phyloP scores from a whole-genome alignment of 1,139 yeast genomes.

The Yamadazyma dendronema region DNA sequence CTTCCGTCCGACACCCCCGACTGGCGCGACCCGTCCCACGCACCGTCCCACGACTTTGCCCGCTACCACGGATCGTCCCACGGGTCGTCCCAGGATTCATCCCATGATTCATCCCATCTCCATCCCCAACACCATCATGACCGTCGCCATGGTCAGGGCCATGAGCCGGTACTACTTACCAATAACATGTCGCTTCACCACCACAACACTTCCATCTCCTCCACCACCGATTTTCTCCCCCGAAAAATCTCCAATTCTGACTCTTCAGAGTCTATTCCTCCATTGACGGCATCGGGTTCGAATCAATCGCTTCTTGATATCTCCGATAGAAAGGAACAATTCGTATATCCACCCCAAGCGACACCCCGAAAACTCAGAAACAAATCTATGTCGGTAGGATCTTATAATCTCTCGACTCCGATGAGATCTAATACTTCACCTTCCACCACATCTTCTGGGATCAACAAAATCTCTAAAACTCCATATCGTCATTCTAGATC shows the following conservation, averaged over 20 bases:
- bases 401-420: constrained; percentile 23
- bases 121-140: not conserved
- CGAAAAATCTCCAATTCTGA: constrained; percentile 20
- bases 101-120: not conserved
- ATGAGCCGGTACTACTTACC: not conserved
- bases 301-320: constrained; percentile 29
- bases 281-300: constrained; percentile 42
- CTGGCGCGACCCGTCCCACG: no score
- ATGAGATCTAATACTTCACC: constrained; percentile 16
- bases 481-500: constrained; percentile 19
- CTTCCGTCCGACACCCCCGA: no score
- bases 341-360: constrained; percentile 14
- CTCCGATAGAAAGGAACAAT: not conserved
- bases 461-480: constrained; percentile 13
- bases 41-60: no score
- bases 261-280: constrained; percentile 33
- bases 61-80: no score
- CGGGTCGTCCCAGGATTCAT: no score
- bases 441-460: constrained; percentile 7
- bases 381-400: constrained; percentile 15
- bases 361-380: constrained; percentile 16
- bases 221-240: constrained; percentile 6
- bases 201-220: constrained; percentile 18
- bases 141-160: not conserved
- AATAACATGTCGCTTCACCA: constrained; percentile 16